These are phyloP conservation scores for Rubia yunnanensis DNA, from an alignment of 257 asterid species.

Conservation along the genomic window DNA sequence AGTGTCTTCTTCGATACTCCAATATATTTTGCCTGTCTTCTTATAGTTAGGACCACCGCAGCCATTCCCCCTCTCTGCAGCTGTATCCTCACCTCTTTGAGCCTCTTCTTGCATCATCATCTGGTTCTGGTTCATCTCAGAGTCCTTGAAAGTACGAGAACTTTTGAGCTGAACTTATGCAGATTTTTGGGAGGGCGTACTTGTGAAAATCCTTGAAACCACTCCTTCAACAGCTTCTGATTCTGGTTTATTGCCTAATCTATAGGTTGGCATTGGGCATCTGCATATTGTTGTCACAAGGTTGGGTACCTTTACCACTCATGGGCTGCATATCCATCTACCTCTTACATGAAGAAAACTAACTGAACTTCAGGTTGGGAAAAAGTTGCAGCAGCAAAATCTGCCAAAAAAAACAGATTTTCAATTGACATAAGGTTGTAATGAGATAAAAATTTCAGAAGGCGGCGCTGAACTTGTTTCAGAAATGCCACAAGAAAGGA, in stretches of 20 bases:
- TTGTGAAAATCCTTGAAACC: slow-evolving; percentile 69
- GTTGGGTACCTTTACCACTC: slow-evolving; percentile 79
- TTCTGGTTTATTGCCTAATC: slow-evolving; percentile 73
- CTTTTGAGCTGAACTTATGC: slow-evolving; percentile 90
- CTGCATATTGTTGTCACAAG: slow-evolving; percentile 86
- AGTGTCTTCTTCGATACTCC: neutral
- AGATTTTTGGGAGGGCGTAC: slow-evolving; percentile 75
- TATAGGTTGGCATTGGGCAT: slow-evolving; percentile 98
- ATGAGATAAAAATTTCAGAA: neutral
- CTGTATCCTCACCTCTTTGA: slow-evolving; percentile 55
- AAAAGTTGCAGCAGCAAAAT: slow-evolving; percentile 1
- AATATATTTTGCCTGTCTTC: neutral
- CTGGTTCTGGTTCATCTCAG: slow-evolving; percentile 30
- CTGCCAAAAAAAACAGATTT: neutral
- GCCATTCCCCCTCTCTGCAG: slow-evolving; percentile 46
- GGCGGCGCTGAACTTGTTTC: neutral
- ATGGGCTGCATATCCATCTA: slow-evolving; percentile 96
- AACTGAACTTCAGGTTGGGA: slow-evolving; percentile 22
- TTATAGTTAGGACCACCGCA: neutral
- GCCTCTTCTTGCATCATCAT: neutral
- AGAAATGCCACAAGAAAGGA: neutral
- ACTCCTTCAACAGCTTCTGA: slow-evolving; percentile 88
- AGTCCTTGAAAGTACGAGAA: slow-evolving; percentile 90
- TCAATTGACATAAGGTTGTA: neutral
- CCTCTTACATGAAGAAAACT: slow-evolving; percentile 26